Percentiles rank a stretch among this genome's conserved stretches.
phyloP scores from a whole-genome alignment of 2,329 filamentous ascomycete species.

The Hypoxylon sp. region DNA sequence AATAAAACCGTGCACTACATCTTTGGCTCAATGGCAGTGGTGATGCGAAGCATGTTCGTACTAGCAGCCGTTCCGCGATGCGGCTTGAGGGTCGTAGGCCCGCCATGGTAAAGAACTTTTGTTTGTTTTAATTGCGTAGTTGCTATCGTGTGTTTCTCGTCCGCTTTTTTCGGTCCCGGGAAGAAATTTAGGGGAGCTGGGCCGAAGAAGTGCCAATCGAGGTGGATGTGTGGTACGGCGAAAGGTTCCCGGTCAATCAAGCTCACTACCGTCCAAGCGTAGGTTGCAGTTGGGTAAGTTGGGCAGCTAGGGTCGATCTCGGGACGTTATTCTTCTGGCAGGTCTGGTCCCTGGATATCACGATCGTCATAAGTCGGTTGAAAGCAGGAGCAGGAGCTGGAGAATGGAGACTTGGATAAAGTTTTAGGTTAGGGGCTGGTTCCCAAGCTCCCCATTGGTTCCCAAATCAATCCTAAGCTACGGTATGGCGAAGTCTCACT shows the following conservation, averaged over 20 bases:
- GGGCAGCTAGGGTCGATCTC: conserved; percentile 23
- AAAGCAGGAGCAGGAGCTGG: not conserved
- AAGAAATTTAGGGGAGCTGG: conserved; percentile 36
- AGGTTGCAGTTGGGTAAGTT: conserved; percentile 5
- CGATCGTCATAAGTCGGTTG: conserved; percentile 33
- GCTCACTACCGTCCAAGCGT: conserved; percentile 27
- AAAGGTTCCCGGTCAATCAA: conserved; percentile 25
- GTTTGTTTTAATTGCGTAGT: not conserved
- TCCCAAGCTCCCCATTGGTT: conserved; percentile 29
- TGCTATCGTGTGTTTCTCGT: conserved; percentile 11
- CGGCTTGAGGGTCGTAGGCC: conserved; percentile 45
- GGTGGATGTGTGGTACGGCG: conserved; percentile 26
- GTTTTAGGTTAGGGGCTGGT: conserved; percentile 17
- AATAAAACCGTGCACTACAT: conserved; percentile 35
- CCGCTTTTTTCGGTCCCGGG: conserved; percentile 29
- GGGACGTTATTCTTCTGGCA: conserved; percentile 5
- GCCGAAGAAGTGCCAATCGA: conserved; percentile 34
- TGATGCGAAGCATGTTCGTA: conserved; percentile 40
- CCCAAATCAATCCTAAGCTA: not conserved
- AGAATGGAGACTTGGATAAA: conserved; percentile 10
- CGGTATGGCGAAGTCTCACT: conserved; percentile 12
- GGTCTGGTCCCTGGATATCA: conserved; percentile 38
- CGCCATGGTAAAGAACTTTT: conserved; percentile 41
- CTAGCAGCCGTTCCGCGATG: conserved; percentile 43
- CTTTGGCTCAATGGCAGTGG: conserved; percentile 18